Evolutionary conservation across 208 protist species (phyloP).

Genomic region (Strigomonas galati): DNA sequence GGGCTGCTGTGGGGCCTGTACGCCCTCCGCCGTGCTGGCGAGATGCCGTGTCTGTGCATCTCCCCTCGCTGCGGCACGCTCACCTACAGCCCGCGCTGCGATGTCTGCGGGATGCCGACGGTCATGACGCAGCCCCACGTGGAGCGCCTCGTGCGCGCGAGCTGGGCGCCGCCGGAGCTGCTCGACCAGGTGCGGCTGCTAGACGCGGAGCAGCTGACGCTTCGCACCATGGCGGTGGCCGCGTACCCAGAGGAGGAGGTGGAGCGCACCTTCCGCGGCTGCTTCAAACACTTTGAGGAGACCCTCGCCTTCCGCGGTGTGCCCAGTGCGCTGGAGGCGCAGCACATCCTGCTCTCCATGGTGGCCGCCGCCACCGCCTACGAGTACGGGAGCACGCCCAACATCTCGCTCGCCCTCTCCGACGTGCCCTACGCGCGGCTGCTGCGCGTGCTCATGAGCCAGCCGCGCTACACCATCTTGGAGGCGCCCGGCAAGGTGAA

Average conservation of each 20-base stretch:
- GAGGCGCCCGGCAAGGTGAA: conserved; percentile 65
- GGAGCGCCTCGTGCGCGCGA: conserved; percentile 36
- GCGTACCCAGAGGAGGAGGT: conserved; percentile 30
- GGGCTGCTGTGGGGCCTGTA: conserved; percentile 72
- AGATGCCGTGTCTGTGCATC: conserved; percentile 63
- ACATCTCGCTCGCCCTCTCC: conserved; percentile 50
- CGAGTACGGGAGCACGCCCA: conserved; percentile 60
- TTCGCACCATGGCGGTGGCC: conserved; percentile 33
- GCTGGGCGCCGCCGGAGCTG: not conserved
- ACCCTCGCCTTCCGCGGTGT: conserved; percentile 38
- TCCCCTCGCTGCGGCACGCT: conserved; percentile 39
- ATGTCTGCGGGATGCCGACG: conserved; percentile 50
- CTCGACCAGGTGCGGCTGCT: conserved; percentile 26
- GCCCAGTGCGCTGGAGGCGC: conserved; percentile 24
- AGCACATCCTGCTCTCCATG: conserved; percentile 51
- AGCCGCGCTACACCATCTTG: conserved; percentile 58
- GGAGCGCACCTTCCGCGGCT: conserved; percentile 38
- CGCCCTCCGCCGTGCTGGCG: conserved; percentile 38
- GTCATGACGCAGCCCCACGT: conserved; percentile 61
- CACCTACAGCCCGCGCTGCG: conserved; percentile 44
- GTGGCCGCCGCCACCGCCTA: conserved; percentile 56
- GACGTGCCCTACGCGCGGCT: conserved; percentile 70
- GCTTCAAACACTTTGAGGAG: conserved; percentile 56
- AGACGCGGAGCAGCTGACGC: conserved; percentile 30
- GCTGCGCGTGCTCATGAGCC: conserved; percentile 35